Evolutionary conservation across 441 rosid species (phyloP).

Genomic region (Euphorbia schlechtendalii): DNA sequence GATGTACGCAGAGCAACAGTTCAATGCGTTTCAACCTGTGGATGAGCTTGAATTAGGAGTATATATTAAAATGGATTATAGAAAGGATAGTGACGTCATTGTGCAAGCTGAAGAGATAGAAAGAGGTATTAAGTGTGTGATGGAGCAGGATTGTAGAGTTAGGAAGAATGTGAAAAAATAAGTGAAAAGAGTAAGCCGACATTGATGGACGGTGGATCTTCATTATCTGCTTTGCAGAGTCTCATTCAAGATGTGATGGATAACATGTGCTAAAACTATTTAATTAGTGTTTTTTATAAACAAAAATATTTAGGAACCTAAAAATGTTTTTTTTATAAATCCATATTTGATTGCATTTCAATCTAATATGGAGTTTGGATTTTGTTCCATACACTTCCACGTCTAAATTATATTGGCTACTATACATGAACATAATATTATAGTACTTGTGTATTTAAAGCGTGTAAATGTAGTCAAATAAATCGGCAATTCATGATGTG

Average conservation of each 20-base stretch:
- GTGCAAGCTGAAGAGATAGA: slow-evolving; percentile 29
- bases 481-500: no score
- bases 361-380: no score
- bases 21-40: slow-evolving; percentile 45
- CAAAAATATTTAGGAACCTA: no score
- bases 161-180: slow-evolving; percentile 33
- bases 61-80: slow-evolving; percentile 46
- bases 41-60: slow-evolving; percentile 37
- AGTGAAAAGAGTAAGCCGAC: slow-evolving; percentile 28
- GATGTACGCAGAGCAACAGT: slow-evolving; percentile 52
- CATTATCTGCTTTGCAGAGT: slow-evolving; percentile 22
- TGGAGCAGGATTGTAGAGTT: slow-evolving; percentile 30
- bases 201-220: slow-evolving; percentile 33
- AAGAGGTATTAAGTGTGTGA: slow-evolving; percentile 35
- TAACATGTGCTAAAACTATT: slow-evolving; percentile 8
- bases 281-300: no score
- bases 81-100: slow-evolving; percentile 18
- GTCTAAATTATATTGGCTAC: no score
- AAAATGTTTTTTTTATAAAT: no score
- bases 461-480: no score
- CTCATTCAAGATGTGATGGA: slow-evolving; percentile 30
- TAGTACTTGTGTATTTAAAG: no score
- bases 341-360: no score
- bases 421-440: no score
- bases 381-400: no score